Base-by-base conservation (phyloP, 805 yeast species). In the Yamadazyma philogaea region DNA sequence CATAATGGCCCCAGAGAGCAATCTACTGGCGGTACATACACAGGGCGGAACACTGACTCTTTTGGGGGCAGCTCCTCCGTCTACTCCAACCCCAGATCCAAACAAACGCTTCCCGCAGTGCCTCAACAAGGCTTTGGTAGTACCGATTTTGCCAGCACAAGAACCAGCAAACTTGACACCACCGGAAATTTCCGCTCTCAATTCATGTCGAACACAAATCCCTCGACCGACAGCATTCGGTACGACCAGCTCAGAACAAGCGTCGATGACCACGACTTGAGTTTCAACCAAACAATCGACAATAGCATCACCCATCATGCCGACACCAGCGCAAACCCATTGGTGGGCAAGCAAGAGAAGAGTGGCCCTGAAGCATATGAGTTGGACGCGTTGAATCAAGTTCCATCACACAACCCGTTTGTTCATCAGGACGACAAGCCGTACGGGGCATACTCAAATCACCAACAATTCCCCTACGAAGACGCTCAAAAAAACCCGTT, bases 201-300 rank as follows among this genome's bases (percentile, higher is more conserved):
- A 43, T 57, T 57, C 40, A 40, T 54, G 46, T 38, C 49, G n/a
- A 52, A 55, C 35, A 44, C 55, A 5, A 46, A 44, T 15, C 43
- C 48, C 12, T 47, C 54, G 8, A 15, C 32, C 8, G 46, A 48
- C 22, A 42, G 39, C 15, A 15, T 46, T 2, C 27, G 43, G 21
- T 34, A 38, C 14, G 36, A 38, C 15, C 37, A 14, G 3, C 28
- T 40, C 3, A 15, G 17, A 6, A 15, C 20, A 21, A 20, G 32
- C 15, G 24, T 31, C 14, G 45, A 40, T 7, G 42, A 48, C 16
- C 45, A 42, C 30, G 49, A 41, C 12, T 46, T 40, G 35, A 46
- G 43, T 37, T 48, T 44, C 39, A 15, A 15, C 17, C 34, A 10
- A 21, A 5, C 28, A 11, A 24, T n/a, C 8, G 4, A 24, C 12